These are phyloP conservation scores for Exophiala dermatitidis DNA, from an alignment of 2,329 filamentous ascomycete genomes.

Conservation along the genomic window DNA sequence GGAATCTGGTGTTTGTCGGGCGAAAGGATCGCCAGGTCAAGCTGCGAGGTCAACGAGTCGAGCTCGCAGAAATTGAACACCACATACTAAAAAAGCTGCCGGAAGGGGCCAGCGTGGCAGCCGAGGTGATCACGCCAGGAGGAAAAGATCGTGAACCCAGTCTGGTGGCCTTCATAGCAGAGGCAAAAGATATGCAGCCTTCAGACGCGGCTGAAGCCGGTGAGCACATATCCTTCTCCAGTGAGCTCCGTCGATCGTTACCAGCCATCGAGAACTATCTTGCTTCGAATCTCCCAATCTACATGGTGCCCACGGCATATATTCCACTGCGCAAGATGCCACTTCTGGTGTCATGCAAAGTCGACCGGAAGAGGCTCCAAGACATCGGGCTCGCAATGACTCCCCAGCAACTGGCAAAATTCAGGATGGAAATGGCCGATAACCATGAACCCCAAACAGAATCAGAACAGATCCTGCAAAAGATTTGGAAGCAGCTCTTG, in stretches of 20 bases:
- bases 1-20: conserved; percentile 34
- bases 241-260: background rate
- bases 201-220: conserved; percentile 32
- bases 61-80: conserved; percentile 29
- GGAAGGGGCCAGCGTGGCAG: background rate
- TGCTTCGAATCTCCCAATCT: conserved; percentile 11
- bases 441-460: background rate
- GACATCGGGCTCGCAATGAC: background rate
- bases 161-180: conserved; percentile 1
- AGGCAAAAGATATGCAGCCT: conserved; percentile 33
- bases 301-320: conserved; percentile 41
- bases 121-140: background rate
- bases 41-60: conserved; percentile 38
- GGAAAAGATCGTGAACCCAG: conserved; percentile 23
- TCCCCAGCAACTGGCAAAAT: background rate
- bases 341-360: conserved; percentile 11
- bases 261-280: background rate
- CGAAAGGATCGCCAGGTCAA: conserved; percentile 39
- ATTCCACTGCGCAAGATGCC: conserved; percentile 39
- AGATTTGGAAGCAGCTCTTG: conserved; percentile 32
- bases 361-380: background rate
- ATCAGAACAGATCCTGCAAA: background rate
- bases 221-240: background rate
- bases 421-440: background rate
- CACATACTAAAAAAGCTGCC: background rate